These are phyloP conservation scores for Aspergillus sp. DNA, from an alignment of 2,329 filamentous ascomycete genomes.

Conservation along the genomic window DNA sequence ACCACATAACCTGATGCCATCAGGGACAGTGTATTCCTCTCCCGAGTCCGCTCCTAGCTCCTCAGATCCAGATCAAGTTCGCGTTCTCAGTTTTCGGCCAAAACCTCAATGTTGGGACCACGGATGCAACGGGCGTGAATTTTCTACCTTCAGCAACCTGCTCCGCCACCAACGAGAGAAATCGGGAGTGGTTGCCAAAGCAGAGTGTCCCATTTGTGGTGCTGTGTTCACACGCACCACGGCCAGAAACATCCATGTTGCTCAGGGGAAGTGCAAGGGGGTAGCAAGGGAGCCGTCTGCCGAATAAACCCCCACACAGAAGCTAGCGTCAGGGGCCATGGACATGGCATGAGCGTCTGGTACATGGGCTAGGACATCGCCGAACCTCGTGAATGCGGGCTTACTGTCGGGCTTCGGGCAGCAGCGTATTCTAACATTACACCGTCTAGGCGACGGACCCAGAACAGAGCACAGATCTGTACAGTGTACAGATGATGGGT, in stretches of 20 bases:
- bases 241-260: slow-evolving; percentile 82
- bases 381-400: background rate
- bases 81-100: slow-evolving; percentile 75
- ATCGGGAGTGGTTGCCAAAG: slow-evolving; percentile 85
- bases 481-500: background rate
- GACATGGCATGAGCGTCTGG: background rate
- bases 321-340: background rate
- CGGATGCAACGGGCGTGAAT: slow-evolving; percentile 91
- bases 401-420: background rate
- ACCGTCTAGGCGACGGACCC: background rate
- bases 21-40: slow-evolving; percentile 31
- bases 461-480: background rate
- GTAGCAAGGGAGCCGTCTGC: slow-evolving; percentile 30
- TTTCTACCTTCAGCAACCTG: slow-evolving; percentile 95
- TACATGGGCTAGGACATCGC: background rate
- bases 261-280: slow-evolving; percentile 88
- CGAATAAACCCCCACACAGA: slow-evolving; percentile 20
- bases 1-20: slow-evolving; percentile 25
- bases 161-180: slow-evolving; percentile 92
- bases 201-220: slow-evolving; percentile 85
- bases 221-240: slow-evolving; percentile 89
- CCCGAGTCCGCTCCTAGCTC: slow-evolving; percentile 28
- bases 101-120: slow-evolving; percentile 98
- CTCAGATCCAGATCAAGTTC: slow-evolving; percentile 53
- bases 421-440: background rate